Base-by-base conservation (phyloP, 2,329 filamentous ascomycete genomes). In the Penicillium sp. region DNA sequence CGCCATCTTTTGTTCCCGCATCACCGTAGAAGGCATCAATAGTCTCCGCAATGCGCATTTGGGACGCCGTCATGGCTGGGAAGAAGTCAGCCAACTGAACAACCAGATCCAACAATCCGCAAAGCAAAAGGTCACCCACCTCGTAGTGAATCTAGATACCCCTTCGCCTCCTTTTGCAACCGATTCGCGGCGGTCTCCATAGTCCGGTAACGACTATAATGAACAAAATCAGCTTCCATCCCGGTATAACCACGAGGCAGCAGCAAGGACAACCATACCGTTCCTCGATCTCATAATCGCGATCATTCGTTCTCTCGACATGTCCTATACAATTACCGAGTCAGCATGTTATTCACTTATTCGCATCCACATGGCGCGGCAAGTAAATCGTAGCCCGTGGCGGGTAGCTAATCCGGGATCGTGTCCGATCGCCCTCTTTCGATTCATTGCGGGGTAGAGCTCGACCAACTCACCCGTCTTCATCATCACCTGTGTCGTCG, bases 401-500 rank as follows among this genome's bases (percentile, higher is more conserved):
- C 50, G 39, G 27, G 17, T 45, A 33, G 21, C 29, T 33, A 23
- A 21, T 36, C 49, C 15, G 29, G 49, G 29, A 44, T 44, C 49
- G 19, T 21, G 38, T 27, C 33, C 27, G 42, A 53, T 53, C 31
- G 44, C 42, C 50, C 31, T 55, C 43, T 56, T 31, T 57, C 38
- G 60, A 50, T 51, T 55, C 49, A 61, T 61, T 63, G 62, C 58
- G 63, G 60, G 55, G 61, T 58, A 64, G 50, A 44, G 47, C 48
- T 61, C 48, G 56, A 47, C 27, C 39, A 70, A 64, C 76, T 56
- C 55, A 90, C 88, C 91, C 57, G 93, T 96, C 85, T 99, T 99
- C 93, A 99, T 97, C 91, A 99, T 97, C 62, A 97, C 93, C 87
- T 97, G 93, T 80, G 96, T 99, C 78, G 93, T 97, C 70, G 93